Evolutionary conservation across 2,329 filamentous ascomycete genomes (phyloP), one percentile per base, ranked within the genome.

Genomic region (Diaporthe sp.): DNA sequence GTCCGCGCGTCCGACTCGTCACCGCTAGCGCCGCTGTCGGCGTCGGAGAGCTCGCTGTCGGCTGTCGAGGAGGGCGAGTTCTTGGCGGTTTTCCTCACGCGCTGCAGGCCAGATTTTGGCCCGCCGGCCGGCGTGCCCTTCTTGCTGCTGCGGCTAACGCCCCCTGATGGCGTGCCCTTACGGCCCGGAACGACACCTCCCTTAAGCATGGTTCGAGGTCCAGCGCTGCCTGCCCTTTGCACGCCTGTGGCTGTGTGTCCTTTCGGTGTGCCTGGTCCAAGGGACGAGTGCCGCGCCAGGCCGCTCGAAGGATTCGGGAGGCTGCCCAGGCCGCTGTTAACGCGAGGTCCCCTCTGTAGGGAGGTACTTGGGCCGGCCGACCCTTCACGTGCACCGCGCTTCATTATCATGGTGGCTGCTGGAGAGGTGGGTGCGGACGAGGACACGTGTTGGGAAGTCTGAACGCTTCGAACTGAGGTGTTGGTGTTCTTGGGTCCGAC

Each of bases 1-100:
- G 67, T 61, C 78, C 84, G 77, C 53, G 85, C 81, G 67, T 90
- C 86, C 72, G 89, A 87, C 63, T 91, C 87, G 68, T 89, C 85
- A 70, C 86, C 87, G 79, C 90, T 88, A 37, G 39, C 70, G 71
- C 85, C 85, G 65, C 90, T 89, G 60, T 90, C 90, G 10, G 90
- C 91, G 71, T 93, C 91, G 0, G 91, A 93, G 55, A 93, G 86
- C 80, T 93, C 91, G 79, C 90, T 92, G 76, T 93, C 91, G 70
- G 88, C 90, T 8, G 89, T 90, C 5, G 91, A 92, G 6, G 90
- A 90, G 3, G 91, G 90, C 2, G 91, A 93, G 77, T 90, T 91
- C 81, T 91, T 90, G 61, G 85, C 87, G 58, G 84, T 89, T 78
- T 90, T 91, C 83, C 92, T 93, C 37, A 93, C 88, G 42, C 91